These are phyloP conservation scores for Arxiozyma slooffiae DNA, from an alignment of 1,139 yeast species.

Conservation along the genomic window DNA sequence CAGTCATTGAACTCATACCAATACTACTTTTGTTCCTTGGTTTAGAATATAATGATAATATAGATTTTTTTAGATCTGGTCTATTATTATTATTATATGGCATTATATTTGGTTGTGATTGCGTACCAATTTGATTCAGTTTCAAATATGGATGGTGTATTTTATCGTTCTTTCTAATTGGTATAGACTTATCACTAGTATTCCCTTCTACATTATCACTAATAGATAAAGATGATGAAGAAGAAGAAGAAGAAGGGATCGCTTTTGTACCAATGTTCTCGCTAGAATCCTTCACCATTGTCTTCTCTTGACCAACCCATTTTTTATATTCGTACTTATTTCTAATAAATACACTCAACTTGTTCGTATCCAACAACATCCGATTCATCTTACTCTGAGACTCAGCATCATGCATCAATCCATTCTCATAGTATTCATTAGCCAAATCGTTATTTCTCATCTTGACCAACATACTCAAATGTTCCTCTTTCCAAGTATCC, in stretches of 20 bases:
- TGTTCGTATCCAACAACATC: constrained; percentile 43
- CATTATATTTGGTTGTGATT: neutral
- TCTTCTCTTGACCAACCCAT: constrained; percentile 45
- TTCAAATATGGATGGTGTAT: neutral
- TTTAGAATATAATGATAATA: constrained; percentile 75
- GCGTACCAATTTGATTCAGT: constrained; percentile 1
- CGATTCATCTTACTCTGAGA: constrained; percentile 1
- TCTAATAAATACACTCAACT: constrained; percentile 79
- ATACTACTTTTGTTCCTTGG: constrained; percentile 31
- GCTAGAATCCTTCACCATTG: neutral
- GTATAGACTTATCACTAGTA: neutral
- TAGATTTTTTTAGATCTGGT: constrained; percentile 85
- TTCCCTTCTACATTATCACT: neutral
- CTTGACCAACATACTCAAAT: constrained; percentile 66
- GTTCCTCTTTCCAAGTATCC: constrained; percentile 95
- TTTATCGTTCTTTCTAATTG: constrained; percentile 6
- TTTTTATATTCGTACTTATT: constrained; percentile 86
- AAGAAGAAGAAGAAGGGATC: too few relatives aligned
- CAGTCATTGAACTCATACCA: neutral
- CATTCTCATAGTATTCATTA: constrained; percentile 73
- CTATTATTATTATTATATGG: constrained; percentile 23
- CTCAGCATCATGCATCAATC: constrained; percentile 32
- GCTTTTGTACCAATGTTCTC: neutral
- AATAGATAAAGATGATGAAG: too few relatives aligned
- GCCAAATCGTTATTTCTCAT: constrained; percentile 76